Evolutionary conservation across 1,139 yeast genomes (phyloP), one percentile per base, ranked within the genome.

Genomic region (Debaryomycetaceae sp.): DNA sequence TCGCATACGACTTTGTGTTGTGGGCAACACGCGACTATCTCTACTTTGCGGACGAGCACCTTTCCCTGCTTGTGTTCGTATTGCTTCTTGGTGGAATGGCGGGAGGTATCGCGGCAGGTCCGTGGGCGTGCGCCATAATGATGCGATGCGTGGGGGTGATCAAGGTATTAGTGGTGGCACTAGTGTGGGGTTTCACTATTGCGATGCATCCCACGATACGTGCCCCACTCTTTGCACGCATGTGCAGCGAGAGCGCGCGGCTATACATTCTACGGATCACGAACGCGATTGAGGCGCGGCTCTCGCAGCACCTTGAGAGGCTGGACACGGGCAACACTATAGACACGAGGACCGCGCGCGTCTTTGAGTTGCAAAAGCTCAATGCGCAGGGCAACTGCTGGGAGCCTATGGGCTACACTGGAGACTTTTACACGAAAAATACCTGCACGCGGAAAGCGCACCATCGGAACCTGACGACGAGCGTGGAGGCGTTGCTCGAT

Each of bases 291-390:
- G 87, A 72, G 34, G 62, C 39, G 39, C 49, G 25, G 28, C 52
- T 36, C 47, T 54, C 29, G 45, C 55, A 31, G 44, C 49, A 22
- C 50, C 59, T 50, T 5, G 40, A 40, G 5, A 32, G 29, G 15
- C 8, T 6, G 20, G 10, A 18, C 20, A 7, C 20, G 20, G 4
- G 16, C 5, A 26, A 15, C 8, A 15, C 21, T 12, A 16, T n/a
- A 25, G 13, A 16, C 27, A 28, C 10, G n/a, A n/a, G n/a, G n/a
- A n/a, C n/a, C n/a, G 75, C 77, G 12, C 85, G 79, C 42, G 67
- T 80, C 2, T 85, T 61, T 53, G 95, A 85, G 46, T 53, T 83
- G 23, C 95, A 85, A 40, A 55, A 55, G 38, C 62, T 69, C 33
- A 65, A 73, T 44, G 47, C 53, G 6, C 53, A 51, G 4, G 51